phyloP scores from a whole-genome alignment of 768 basidiomycete genomes.

The Mycena filopes region DNA sequence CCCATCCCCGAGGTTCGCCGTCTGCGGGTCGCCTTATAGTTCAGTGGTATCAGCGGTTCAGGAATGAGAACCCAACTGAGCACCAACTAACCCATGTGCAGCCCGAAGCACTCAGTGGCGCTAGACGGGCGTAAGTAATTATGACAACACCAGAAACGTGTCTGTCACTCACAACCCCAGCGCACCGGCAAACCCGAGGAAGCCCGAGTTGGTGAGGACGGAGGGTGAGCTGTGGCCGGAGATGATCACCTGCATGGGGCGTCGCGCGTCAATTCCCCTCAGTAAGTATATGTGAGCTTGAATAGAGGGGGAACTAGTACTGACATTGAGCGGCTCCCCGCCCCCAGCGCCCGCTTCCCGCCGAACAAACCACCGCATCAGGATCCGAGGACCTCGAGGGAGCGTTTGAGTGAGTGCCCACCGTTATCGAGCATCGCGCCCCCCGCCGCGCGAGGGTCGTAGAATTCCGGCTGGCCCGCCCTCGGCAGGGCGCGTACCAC shows the following conservation, averaged over 20 bases:
- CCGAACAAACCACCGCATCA: too few species aligned
- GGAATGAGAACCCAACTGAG: neutral
- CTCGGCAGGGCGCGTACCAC: neutral
- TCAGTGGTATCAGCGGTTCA: too few species aligned
- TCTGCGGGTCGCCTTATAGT: constrained; percentile 12
- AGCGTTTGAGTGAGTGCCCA: too few species aligned
- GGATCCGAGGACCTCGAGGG: too few species aligned
- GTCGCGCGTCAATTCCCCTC: too few species aligned
- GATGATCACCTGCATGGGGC: constrained; percentile 9
- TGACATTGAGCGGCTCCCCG: constrained; percentile 23
- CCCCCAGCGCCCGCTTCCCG: neutral
- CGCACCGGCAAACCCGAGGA: constrained; percentile 8
- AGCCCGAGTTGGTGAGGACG: constrained; percentile 10
- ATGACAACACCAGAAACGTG: too few species aligned
- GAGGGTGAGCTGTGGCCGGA: constrained; percentile 17
- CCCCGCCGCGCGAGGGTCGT: constrained; percentile 8
- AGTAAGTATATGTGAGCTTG: too few species aligned
- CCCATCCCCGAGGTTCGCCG: constrained; percentile 22
- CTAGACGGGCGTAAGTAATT: neutral
- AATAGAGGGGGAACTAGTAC: neutral
- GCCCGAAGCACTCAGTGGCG: constrained; percentile 10
- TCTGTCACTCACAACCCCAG: constrained; percentile 6
- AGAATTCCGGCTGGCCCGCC: constrained; percentile 7
- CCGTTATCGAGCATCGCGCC: constrained; percentile 12
- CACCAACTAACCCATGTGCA: constrained; percentile 6